A percentile compares a stretch with the other conserved stretches of the same genome.
Conservation (phyloP, 768 basidiomycete genomes). For the Serendipita indica region DNA sequence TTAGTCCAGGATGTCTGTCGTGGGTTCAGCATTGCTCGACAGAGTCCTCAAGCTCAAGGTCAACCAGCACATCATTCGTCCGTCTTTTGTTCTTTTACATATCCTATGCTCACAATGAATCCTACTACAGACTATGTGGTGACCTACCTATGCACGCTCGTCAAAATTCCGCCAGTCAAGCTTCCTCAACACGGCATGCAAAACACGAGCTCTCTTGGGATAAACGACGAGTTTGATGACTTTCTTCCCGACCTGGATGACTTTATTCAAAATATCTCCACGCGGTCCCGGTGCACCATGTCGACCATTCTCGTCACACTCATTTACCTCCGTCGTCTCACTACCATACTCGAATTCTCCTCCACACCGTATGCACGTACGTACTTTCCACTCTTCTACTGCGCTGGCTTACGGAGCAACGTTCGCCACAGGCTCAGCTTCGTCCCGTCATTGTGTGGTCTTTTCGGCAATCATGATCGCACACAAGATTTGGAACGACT, state of each 20-base stretch:
- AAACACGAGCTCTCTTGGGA: background rate
- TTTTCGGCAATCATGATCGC: background rate
- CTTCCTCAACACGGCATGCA: background rate
- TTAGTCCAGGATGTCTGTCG: too few relatives aligned
- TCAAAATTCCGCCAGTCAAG: background rate
- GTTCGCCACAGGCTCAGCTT: background rate
- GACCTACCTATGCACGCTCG: background rate
- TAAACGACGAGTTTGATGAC: too few relatives aligned
- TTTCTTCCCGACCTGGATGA: background rate
- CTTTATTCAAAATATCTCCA: background rate
- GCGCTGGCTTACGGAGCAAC: background rate
- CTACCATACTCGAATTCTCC: background rate
- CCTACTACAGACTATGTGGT: background rate
- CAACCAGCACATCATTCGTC: background rate
- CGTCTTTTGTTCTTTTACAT: background rate
- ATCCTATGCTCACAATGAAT: background rate
- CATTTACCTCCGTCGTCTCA: background rate
- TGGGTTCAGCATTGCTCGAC: background rate
- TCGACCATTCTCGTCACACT: background rate
- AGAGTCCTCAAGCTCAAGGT: background rate
- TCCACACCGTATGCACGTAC: background rate
- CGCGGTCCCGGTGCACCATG: conserved; percentile 1
- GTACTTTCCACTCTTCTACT: background rate
- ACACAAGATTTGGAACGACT: conserved; percentile 3
- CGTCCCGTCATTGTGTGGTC: background rate